Base-by-base conservation (phyloP, 805 yeast species). In the Candida nanaspora region DNA sequence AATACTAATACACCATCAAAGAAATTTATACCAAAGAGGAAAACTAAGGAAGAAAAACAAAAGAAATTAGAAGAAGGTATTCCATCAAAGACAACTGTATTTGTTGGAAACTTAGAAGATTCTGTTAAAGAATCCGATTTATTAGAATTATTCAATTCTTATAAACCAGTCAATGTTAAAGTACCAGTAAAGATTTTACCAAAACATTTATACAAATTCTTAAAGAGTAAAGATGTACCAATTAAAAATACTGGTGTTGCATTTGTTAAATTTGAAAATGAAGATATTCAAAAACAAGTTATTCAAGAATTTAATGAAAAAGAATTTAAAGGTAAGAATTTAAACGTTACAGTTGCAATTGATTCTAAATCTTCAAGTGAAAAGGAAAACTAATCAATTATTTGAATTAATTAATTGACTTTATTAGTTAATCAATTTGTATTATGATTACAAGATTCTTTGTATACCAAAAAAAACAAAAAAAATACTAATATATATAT, bases 301-400 rank as follows among this genome's bases (percentile, higher is more conserved):
- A 65, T 86, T 45, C 77, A 70, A 29, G 75, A 77, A 53, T 79
- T 80, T 60, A 72, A 82, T 47, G 94, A 87, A 40, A 70, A 69
- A 53, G 72, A 69, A 39, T 64, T 82, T 50, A 76, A 76, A 45
- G 95, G 83, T 38, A 75, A 85, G 59, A 69, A 68, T 38, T 64
- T 88, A 43, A 64, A 72, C 35, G 86, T 83, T 44, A 82, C 80
- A 48, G 73, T 81, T 50, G 96, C 96, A 18, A 73, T 84, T 46
- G 86, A 81, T 52, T 67, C 80, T 10, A 66, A 70, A 28, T 13
- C 34, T 31, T 4, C 6, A n/a, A 15, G 9, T 15, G 14, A 15
- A 6, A 16, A 31, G 16, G 18, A 13, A 7, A 31, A 31, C 21
- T 14, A 23, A 33, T 22, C 15, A n/a, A n/a, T 16, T n/a, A 6